phyloP scores from a whole-genome alignment of 2,329 filamentous ascomycete genomes.

The Thielaviopsis punctulata region DNA sequence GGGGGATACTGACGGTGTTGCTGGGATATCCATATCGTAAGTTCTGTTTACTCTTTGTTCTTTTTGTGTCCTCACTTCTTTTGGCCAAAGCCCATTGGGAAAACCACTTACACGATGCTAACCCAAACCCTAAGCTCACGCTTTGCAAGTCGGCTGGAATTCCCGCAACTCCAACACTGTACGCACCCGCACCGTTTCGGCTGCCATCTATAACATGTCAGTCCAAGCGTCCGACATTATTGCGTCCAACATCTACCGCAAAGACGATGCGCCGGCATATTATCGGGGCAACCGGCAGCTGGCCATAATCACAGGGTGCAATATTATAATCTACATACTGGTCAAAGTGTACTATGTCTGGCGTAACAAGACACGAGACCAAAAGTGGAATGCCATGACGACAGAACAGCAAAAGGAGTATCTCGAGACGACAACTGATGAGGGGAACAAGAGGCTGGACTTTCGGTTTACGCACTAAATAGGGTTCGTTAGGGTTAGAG shows the following conservation, averaged over 20 bases:
- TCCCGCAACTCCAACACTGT: conserved; percentile 42
- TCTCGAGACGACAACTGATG: conserved; percentile 22
- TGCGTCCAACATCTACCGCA: conserved; percentile 25
- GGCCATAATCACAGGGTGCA: conserved; percentile 29
- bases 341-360: conserved; percentile 35
- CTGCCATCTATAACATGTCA: conserved; percentile 37
- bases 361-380: conserved; percentile 28
- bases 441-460: conserved; percentile 28
- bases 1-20: conserved; percentile 20
- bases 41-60: conserved; percentile 12
- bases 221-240: conserved; percentile 21
- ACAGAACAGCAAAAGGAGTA: conserved; percentile 22
- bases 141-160: conserved; percentile 38
- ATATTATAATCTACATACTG: conserved; percentile 29
- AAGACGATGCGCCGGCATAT: conserved; percentile 18
- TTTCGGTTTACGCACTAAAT: conserved; percentile 26
- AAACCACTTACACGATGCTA: too few species aligned
- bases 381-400: conserved; percentile 30
- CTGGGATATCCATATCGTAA: conserved; percentile 20
- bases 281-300: conserved; percentile 32
- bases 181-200: conserved; percentile 38
- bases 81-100: too few species aligned
- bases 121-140: conserved; percentile 21
- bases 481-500: too few species aligned
- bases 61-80: too few species aligned